Conservation (phyloP, 345 rosid genomes). For the Populus nigra region DNA sequence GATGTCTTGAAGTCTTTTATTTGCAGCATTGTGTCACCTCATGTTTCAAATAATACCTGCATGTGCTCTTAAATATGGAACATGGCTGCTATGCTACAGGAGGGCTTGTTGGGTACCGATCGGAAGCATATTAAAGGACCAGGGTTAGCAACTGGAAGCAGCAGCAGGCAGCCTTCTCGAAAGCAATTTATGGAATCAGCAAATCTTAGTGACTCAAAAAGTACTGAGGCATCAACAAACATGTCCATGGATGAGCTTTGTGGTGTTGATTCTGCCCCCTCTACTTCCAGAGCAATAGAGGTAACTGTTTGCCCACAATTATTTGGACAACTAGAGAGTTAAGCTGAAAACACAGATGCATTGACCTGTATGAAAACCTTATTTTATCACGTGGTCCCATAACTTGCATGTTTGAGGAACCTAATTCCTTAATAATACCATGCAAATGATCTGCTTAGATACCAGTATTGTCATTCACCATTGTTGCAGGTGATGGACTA, state of each 20-base stretch:
- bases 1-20: not conserved
- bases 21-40: not conserved
- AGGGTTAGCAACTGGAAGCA: slow-evolving; percentile 58
- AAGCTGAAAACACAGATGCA: not conserved
- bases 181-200: slow-evolving; percentile 64
- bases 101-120: slow-evolving; percentile 55
- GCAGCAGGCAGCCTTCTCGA: slow-evolving; percentile 63
- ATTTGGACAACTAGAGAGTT: not conserved
- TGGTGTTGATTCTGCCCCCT: slow-evolving; percentile 68
- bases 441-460: not conserved
- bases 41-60: not conserved
- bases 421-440: too few species aligned
- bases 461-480: not conserved
- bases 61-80: not conserved
- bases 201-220: slow-evolving; percentile 65
- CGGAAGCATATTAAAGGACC: slow-evolving; percentile 77
- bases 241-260: slow-evolving; percentile 62
- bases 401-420: not conserved
- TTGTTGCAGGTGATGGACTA: slow-evolving; percentile 63
- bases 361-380: not conserved
- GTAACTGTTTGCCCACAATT: slow-evolving; percentile 36
- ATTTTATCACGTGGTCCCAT: not conserved
- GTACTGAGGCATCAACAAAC: slow-evolving; percentile 63
- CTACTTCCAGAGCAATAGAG: slow-evolving; percentile 80
- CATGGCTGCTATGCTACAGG: slow-evolving; percentile 41